These are phyloP conservation scores for Epichloe hybrida DNA, from an alignment of 2,329 filamentous ascomycete genomes.

Conservation along the genomic window DNA sequence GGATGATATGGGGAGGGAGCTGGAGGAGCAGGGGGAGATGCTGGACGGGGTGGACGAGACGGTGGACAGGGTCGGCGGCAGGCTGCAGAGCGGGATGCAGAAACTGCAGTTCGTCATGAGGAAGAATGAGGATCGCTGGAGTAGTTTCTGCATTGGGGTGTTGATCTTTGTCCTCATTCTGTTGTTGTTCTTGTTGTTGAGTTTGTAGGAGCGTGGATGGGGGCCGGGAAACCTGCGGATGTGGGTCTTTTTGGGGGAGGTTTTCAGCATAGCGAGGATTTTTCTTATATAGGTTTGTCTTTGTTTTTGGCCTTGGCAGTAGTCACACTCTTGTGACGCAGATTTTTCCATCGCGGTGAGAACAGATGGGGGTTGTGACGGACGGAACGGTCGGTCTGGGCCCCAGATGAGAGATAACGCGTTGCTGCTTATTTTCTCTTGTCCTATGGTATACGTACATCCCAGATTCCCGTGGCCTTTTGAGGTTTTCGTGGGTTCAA, in stretches of 20 bases:
- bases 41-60: constrained; percentile 73
- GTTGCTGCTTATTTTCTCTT: too few species aligned
- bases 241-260: too few species aligned
- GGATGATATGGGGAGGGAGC: constrained; percentile 86
- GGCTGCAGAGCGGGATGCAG: constrained; percentile 74
- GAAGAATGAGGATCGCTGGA: constrained; percentile 77
- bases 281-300: background rate
- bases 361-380: background rate
- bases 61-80: constrained; percentile 75
- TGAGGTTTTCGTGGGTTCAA: too few species aligned
- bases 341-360: background rate
- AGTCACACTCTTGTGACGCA: background rate
- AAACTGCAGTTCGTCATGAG: constrained; percentile 75
- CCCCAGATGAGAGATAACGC: too few species aligned
- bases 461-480: too few species aligned
- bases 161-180: constrained; percentile 83
- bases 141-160: constrained; percentile 80
- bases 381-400: too few species aligned
- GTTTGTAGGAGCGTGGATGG: constrained; percentile 28
- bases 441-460: too few species aligned
- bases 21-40: constrained; percentile 87
- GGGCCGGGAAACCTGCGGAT: background rate
- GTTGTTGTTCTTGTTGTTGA: constrained; percentile 63
- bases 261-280: background rate
- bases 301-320: background rate